phyloP scores from a whole-genome alignment of 2,329 filamentous ascomycete species.

The Verticillium nubilum region DNA sequence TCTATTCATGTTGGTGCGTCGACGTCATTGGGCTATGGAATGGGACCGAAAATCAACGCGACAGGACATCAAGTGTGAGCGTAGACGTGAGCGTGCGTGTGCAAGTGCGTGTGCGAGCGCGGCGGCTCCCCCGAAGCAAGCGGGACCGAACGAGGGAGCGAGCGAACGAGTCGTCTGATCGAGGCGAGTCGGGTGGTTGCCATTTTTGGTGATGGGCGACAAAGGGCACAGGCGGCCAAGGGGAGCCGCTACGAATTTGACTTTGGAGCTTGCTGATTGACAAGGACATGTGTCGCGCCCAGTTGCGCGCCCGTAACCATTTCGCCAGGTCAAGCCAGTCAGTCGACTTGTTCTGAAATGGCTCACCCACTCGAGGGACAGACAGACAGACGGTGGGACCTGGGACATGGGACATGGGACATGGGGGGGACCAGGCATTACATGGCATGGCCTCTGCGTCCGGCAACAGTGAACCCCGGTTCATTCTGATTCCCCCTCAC shows the following conservation, averaged over 20 bases:
- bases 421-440: not conserved
- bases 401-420: not conserved
- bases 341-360: not conserved
- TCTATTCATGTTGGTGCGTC: not conserved
- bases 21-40: not conserved
- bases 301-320: not conserved
- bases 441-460: not conserved
- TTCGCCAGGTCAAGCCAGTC: not conserved
- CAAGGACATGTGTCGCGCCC: not conserved
- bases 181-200: not conserved
- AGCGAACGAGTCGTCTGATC: not conserved
- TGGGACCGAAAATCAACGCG: not conserved
- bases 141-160: not conserved
- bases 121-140: not conserved
- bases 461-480: not conserved
- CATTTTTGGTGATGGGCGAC: not conserved
- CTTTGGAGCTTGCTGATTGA: not conserved
- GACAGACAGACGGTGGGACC: not conserved
- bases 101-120: not conserved
- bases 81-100: not conserved
- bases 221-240: not conserved
- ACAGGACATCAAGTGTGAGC: not conserved
- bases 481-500: not conserved
- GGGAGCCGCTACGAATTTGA: not conserved
- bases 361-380: not conserved